phyloP scores from a whole-genome alignment of 805 yeast species.

The Zygosaccharomyces rouxii region DNA sequence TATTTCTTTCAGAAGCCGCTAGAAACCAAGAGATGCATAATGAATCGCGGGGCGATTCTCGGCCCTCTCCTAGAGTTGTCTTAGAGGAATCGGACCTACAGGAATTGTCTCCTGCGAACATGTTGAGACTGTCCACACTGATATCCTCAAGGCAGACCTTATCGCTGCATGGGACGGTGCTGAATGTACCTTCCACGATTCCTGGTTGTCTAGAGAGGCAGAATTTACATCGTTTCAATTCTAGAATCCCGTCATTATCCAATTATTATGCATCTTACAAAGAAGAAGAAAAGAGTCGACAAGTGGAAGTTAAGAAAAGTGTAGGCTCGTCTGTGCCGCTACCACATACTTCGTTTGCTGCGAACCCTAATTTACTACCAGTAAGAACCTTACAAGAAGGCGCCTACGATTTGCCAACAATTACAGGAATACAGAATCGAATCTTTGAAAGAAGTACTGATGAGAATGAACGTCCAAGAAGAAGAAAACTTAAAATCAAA shows the following conservation, averaged over 20 bases:
- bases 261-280: conserved; percentile 19
- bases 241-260: conserved; percentile 32
- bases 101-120: conserved; percentile 59
- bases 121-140: conserved; percentile 62
- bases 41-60: not conserved
- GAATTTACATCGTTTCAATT: conserved; percentile 31
- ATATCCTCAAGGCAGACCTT: conserved; percentile 76
- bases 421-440: conserved; percentile 32
- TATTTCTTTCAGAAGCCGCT: conserved; percentile 28
- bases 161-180: conserved; percentile 55
- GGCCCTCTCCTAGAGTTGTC: conserved; percentile 15
- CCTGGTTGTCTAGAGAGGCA: conserved; percentile 36
- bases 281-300: conserved; percentile 6
- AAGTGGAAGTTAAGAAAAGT: conserved; percentile 7
- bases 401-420: conserved; percentile 25
- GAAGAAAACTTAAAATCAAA: conserved; percentile 29
- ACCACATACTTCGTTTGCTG: conserved; percentile 4
- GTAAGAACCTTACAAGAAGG: conserved; percentile 22
- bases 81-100: conserved; percentile 30
- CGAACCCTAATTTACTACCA: conserved; percentile 24
- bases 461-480: conserved; percentile 26
- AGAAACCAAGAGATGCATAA: not conserved
- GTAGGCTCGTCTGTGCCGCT: conserved; percentile 5
- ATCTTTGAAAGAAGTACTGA: conserved; percentile 32
- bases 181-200: conserved; percentile 38